phyloP scores from a whole-genome alignment of 345 rosid species.

The Gossypium mustelinum region DNA sequence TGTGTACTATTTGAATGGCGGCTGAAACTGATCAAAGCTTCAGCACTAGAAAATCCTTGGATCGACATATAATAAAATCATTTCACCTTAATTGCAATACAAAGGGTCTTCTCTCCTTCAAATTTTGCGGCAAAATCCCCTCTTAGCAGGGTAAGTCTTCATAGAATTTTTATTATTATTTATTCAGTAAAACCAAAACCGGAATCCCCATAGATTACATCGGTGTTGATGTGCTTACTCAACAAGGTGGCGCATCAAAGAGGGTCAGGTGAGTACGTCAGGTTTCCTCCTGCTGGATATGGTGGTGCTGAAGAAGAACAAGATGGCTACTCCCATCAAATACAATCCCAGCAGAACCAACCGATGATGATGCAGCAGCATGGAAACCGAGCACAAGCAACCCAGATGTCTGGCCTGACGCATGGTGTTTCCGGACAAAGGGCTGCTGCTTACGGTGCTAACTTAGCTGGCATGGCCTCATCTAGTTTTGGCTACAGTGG shows the following conservation, averaged over 20 bases:
- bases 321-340: neutral
- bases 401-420: constrained; percentile 66
- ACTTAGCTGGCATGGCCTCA: neutral
- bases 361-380: neutral
- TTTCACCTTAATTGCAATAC: neutral
- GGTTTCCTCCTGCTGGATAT: constrained; percentile 13
- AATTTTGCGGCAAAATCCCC: neutral
- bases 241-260: constrained; percentile 40
- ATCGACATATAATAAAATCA: constrained; percentile 8
- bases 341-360: constrained; percentile 4
- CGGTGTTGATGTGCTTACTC: constrained; percentile 24
- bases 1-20: constrained; percentile 9
- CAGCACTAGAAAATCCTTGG: neutral
- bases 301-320: constrained; percentile 16
- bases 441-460: neutral
- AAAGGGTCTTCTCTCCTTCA: neutral
- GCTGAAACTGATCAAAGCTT: neutral
- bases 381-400: constrained; percentile 1
- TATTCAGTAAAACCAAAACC: neutral
- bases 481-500: constrained; percentile 14
- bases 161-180: neutral
- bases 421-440: constrained; percentile 57
- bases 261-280: constrained; percentile 16
- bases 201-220: neutral
- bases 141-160: neutral